Evolutionary conservation across 1,284 basidiomycete species (phyloP).

Genomic region (Moesziomyces sp.): DNA sequence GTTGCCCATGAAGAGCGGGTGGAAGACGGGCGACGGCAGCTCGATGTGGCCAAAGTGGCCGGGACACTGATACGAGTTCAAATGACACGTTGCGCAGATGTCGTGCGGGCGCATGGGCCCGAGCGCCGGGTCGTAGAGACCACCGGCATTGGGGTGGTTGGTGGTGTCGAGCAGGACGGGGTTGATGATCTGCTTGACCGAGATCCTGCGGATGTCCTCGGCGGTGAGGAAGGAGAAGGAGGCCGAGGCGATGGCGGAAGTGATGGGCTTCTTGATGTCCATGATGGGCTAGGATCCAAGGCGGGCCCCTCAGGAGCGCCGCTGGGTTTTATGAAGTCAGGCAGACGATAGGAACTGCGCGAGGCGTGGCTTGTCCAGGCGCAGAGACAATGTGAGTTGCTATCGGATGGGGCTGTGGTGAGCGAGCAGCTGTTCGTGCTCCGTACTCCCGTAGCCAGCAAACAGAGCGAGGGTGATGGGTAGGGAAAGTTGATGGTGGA

Average conservation of each 20-base stretch:
- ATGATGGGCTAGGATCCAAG: conserved; percentile 70
- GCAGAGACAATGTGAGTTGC: too few relatives aligned
- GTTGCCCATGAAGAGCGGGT: conserved; percentile 95
- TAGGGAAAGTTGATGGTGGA: too few relatives aligned
- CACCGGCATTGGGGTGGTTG: conserved; percentile 89
- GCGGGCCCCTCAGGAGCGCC: conserved; percentile 31
- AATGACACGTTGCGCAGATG: conserved; percentile 91
- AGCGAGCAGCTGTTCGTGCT: too few relatives aligned
- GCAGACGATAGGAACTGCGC: too few relatives aligned
- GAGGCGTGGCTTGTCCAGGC: too few relatives aligned
- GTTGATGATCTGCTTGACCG: conserved; percentile 96
- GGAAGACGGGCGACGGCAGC: conserved; percentile 92
- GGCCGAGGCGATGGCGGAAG: conserved; percentile 83
- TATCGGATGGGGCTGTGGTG: too few relatives aligned
- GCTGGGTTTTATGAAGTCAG: not conserved
- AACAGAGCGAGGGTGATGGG: too few relatives aligned
- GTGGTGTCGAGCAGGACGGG: conserved; percentile 92
- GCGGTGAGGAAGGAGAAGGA: conserved; percentile 94
- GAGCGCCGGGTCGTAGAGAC: conserved; percentile 93
- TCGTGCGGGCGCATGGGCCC: conserved; percentile 76
- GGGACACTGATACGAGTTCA: conserved; percentile 92
- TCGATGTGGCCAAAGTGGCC: conserved; percentile 99
- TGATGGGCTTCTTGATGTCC: conserved; percentile 91
- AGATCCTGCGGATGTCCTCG: conserved; percentile 91
- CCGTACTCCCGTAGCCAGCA: too few relatives aligned